Conservation (phyloP, 768 basidiomycete genomes). For the Hydnum rufescens region DNA sequence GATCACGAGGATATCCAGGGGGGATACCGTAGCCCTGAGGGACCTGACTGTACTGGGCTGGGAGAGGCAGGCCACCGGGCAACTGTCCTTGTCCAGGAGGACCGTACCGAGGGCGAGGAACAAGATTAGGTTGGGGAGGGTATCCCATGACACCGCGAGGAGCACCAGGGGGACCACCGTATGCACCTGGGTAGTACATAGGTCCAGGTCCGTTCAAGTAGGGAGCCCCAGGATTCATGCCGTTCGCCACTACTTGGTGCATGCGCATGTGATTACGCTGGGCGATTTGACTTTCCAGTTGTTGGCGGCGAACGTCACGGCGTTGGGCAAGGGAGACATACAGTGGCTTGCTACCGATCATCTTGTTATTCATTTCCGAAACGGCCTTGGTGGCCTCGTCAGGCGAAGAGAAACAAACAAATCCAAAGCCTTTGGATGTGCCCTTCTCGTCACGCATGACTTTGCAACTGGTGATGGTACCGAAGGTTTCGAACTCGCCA, state of each 20-base stretch:
- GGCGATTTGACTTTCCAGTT: slow-evolving; percentile 95
- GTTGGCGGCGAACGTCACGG: slow-evolving; percentile 92
- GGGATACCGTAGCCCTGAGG: slow-evolving; percentile 43
- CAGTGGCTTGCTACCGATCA: slow-evolving; percentile 95
- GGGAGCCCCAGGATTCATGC: slow-evolving; percentile 42
- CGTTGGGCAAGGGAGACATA: slow-evolving; percentile 98
- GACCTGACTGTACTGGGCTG: slow-evolving; percentile 40
- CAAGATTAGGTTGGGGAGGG: slow-evolving; percentile 48
- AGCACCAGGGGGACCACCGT: slow-evolving; percentile 32
- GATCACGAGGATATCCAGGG: slow-evolving; percentile 40
- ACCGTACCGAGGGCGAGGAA: slow-evolving; percentile 63
- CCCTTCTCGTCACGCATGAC: slow-evolving; percentile 97
- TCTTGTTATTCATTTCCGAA: slow-evolving; percentile 99
- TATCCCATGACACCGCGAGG: slow-evolving; percentile 67
- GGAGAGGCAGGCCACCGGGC: slow-evolving; percentile 50
- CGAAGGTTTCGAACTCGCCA: slow-evolving; percentile 89
- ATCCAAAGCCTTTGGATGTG: slow-evolving; percentile 90
- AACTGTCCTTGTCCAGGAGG: slow-evolving; percentile 42
- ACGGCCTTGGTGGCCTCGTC: slow-evolving; percentile 99
- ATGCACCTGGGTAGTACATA: slow-evolving; percentile 69
- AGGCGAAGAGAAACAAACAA: slow-evolving; percentile 95
- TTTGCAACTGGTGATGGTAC: slow-evolving; percentile 95
- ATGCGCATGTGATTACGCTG: slow-evolving; percentile 94
- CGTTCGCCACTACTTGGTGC: slow-evolving; percentile 85
- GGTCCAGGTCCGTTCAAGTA: slow-evolving; percentile 54